Conservation (phyloP, 78 protist species). For the Neovahlkampfia damariscottae region DNA sequence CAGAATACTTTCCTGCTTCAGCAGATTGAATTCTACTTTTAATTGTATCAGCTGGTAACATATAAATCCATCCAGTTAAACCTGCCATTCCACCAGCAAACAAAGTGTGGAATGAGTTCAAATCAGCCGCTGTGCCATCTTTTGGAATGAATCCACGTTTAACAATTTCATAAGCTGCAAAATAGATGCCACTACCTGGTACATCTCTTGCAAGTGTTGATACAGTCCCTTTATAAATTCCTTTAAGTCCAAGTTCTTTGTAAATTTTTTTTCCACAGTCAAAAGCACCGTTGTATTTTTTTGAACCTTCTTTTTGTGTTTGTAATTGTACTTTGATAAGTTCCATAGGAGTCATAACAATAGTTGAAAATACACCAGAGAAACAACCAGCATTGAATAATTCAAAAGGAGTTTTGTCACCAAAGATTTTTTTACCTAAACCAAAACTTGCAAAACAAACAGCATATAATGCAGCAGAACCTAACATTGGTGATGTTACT, state of each 20-base stretch:
- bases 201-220: slow-evolving; percentile 42
- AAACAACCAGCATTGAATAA: slow-evolving; percentile 31
- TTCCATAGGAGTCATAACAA: slow-evolving; percentile 51
- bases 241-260: slow-evolving; percentile 34
- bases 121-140: background rate
- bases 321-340: slow-evolving; percentile 51
- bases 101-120: background rate
- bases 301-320: background rate
- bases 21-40: slow-evolving; percentile 30
- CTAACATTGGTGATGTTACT: slow-evolving; percentile 50
- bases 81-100: slow-evolving; percentile 54
- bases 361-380: slow-evolving; percentile 45
- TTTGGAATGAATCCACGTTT: background rate
- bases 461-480: slow-evolving; percentile 59
- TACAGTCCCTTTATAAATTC: slow-evolving; percentile 28
- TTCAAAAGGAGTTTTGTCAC: slow-evolving; percentile 25
- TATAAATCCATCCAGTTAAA: slow-evolving; percentile 38
- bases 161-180: slow-evolving; percentile 43
- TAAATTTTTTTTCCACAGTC: slow-evolving; percentile 28
- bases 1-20: too few species aligned
- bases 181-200: slow-evolving; percentile 39
- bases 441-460: slow-evolving; percentile 49
- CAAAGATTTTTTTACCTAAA: slow-evolving; percentile 20
- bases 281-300: slow-evolving; percentile 24
- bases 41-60: slow-evolving; percentile 30